Conservation (phyloP, 75 land plant species). For the Isoetes taiwanensis region DNA sequence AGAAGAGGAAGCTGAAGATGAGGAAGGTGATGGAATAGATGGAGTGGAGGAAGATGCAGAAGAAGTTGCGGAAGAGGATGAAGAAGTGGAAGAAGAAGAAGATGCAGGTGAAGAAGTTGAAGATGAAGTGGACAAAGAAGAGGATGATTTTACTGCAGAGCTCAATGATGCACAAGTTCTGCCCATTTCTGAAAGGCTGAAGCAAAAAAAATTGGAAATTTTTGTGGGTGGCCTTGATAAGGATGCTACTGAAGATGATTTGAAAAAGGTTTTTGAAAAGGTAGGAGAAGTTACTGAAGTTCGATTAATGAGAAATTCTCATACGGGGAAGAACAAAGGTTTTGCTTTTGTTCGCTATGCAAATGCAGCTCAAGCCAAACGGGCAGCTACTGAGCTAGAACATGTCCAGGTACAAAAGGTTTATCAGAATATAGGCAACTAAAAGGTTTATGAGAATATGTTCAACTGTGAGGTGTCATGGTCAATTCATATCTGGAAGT, state of each 20-base stretch:
- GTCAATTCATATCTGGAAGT: too few relatives aligned
- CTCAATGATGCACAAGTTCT: slow-evolving; percentile 12
- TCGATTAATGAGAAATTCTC: slow-evolving; percentile 57
- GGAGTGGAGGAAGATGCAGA: slow-evolving; percentile 8
- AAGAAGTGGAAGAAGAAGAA: slow-evolving; percentile 21
- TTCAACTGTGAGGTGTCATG: too few relatives aligned
- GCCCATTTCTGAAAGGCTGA: slow-evolving; percentile 31
- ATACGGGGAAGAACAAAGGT: slow-evolving; percentile 79
- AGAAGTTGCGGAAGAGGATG: slow-evolving; percentile 12
- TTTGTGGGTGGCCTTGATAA: slow-evolving; percentile 88
- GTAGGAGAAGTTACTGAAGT: slow-evolving; percentile 71
- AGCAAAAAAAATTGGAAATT: slow-evolving; percentile 59
- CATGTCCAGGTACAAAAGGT: slow-evolving; percentile 38
- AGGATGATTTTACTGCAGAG: too few relatives aligned
- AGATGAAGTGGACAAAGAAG: slow-evolving; percentile 28
- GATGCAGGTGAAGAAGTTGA: slow-evolving; percentile 19
- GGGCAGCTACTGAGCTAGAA: slow-evolving; percentile 55
- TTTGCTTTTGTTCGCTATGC: slow-evolving; percentile 87
- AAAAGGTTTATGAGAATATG: too few relatives aligned
- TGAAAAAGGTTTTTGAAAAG: slow-evolving; percentile 42
- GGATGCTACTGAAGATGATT: slow-evolving; percentile 67
- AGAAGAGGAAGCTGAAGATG: too few relatives aligned
- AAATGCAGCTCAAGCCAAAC: slow-evolving; percentile 52
- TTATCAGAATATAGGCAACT: too few relatives aligned
- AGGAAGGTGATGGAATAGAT: too few relatives aligned